Conservation (phyloP, 2,329 filamentous ascomycete species). For the Aureobasidium mangrovei region DNA sequence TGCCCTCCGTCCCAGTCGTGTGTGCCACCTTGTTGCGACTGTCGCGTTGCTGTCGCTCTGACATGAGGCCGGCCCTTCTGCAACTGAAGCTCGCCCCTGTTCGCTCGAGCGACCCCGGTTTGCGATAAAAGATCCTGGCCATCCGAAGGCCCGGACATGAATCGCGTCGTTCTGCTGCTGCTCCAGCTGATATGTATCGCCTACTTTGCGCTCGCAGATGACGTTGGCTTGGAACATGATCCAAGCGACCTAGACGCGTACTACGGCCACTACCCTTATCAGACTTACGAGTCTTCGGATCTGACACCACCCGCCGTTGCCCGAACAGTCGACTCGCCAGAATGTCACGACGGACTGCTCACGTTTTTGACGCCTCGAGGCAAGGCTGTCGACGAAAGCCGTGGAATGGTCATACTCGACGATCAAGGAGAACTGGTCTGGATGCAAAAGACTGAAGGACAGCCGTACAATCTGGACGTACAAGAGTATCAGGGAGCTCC, state of each 20-base stretch:
- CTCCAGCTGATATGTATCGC: not conserved
- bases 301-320: constrained; percentile 6
- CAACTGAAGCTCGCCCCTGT: not conserved
- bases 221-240: constrained; percentile 12
- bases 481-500: constrained; percentile 28
- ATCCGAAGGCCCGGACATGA: not conserved
- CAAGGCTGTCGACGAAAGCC: constrained; percentile 22
- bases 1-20: not conserved
- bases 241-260: constrained; percentile 7
- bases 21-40: not conserved
- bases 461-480: constrained; percentile 29
- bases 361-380: constrained; percentile 27
- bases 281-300: constrained; percentile 8
- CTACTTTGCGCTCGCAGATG: not conserved
- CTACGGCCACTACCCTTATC: constrained; percentile 13
- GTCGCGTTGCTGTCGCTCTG: not conserved
- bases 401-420: constrained; percentile 26
- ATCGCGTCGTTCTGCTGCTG: not conserved
- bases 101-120: not conserved
- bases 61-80: not conserved
- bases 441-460: constrained; percentile 24
- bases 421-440: constrained; percentile 25
- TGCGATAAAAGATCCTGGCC: not conserved
- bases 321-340: not conserved
- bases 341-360: constrained; percentile 11